A percentile compares a stretch with the other conserved stretches of the same genome.
These are phyloP conservation scores for Zygnema cylindricum DNA, from an alignment of 139 green algal genomes.

Conservation along the genomic window DNA sequence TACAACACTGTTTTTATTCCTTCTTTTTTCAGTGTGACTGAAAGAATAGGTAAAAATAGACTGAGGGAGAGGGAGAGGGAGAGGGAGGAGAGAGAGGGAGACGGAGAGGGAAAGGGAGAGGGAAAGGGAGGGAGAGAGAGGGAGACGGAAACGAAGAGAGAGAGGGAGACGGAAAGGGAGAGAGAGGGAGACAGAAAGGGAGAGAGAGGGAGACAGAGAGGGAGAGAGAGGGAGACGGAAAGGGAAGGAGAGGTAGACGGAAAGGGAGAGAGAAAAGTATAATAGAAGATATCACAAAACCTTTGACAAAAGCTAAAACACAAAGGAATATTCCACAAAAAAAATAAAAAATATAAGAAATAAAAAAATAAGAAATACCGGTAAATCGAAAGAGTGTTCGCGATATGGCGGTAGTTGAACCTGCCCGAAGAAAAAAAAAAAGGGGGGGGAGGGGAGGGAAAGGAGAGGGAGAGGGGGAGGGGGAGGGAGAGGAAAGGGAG, in stretches of 20 bases:
- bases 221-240: not conserved
- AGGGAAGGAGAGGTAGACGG: not conserved
- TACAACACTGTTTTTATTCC: no score
- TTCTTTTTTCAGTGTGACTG: no score
- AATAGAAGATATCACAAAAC: no score
- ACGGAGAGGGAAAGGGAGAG: not conserved
- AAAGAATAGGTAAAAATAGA: not conserved
- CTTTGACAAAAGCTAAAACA: not conserved
- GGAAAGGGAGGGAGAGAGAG: no score
- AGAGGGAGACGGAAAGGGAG: not conserved
- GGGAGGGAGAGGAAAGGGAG: not conserved
- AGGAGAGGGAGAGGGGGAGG: not conserved
- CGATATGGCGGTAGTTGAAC: constrained; percentile 70
- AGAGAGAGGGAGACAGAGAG: not conserved
- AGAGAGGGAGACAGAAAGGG: not conserved
- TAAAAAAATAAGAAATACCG: constrained; percentile 1
- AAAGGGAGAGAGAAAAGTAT: not conserved
- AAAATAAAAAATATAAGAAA: not conserved
- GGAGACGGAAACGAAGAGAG: not conserved
- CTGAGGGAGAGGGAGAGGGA: not conserved
- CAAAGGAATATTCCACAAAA: not conserved
- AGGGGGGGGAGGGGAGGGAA: not conserved
- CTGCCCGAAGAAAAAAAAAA: constrained; percentile 5
- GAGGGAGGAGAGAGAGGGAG: not conserved
- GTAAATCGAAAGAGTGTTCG: constrained; percentile 68